Evolutionary conservation across 2,329 filamentous ascomycete genomes (phyloP).

Genomic region (Venturia oleaginea): DNA sequence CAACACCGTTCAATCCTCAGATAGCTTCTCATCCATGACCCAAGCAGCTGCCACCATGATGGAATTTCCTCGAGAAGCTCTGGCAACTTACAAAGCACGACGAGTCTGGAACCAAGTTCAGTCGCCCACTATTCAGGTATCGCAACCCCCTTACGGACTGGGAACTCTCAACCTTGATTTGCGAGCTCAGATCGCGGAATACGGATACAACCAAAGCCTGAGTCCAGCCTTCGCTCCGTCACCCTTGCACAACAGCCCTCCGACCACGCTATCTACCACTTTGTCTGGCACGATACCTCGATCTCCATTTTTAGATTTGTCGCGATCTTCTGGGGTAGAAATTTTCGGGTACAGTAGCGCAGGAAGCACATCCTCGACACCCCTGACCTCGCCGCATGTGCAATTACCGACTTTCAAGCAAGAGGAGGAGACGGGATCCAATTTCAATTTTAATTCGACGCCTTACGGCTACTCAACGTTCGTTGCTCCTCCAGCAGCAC

Average conservation of each 20-base stretch:
- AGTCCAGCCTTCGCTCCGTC: constrained; percentile 43
- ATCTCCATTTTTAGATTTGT: constrained; percentile 38
- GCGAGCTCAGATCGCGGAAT: constrained; percentile 32
- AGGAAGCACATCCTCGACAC: constrained; percentile 25
- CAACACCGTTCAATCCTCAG: constrained; percentile 49
- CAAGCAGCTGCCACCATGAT: constrained; percentile 37
- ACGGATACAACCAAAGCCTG: constrained; percentile 33
- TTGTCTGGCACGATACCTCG: constrained; percentile 25
- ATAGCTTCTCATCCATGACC: constrained; percentile 31
- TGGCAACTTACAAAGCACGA: constrained; percentile 32
- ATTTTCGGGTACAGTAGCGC: constrained; percentile 16
- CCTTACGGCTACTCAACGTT: constrained; percentile 30
- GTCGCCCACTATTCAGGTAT: constrained; percentile 24
- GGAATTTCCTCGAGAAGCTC: constrained; percentile 37
- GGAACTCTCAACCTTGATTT: constrained; percentile 32
- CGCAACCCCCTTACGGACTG: constrained; percentile 27
- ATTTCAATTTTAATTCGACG: constrained; percentile 31
- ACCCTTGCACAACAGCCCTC: constrained; percentile 30
- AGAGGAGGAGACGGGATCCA: constrained; percentile 29
- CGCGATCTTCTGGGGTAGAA: constrained; percentile 27
- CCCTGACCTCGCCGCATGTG: constrained; percentile 27
- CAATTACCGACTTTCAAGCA: constrained; percentile 23
- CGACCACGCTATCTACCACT: constrained; percentile 19
- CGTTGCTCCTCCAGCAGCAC: constrained; percentile 27
- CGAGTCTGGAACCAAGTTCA: constrained; percentile 32